Evolutionary conservation across 2,329 filamentous ascomycete species (phyloP).

Genomic region (Phoma sp.): DNA sequence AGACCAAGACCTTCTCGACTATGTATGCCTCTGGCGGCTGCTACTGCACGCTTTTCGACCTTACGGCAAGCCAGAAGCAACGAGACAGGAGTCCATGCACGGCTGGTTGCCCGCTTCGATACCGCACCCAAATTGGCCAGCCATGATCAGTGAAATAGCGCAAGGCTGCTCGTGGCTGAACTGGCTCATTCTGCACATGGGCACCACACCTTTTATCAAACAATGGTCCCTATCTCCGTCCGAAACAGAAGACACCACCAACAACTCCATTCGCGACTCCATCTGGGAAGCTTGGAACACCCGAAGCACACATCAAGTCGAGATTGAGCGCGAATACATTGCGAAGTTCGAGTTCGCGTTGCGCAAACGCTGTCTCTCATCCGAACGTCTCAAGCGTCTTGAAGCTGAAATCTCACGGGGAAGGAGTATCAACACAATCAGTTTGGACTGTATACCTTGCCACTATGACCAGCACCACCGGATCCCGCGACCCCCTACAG

Average conservation of each 20-base stretch:
- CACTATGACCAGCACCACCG: conserved; percentile 23
- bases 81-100: background rate
- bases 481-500: conserved; percentile 3
- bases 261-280: conserved; percentile 11
- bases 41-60: conserved; percentile 20
- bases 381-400: conserved; percentile 14
- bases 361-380: conserved; percentile 21
- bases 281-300: conserved; percentile 14
- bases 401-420: conserved; percentile 19
- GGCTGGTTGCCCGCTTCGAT: background rate
- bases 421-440: conserved; percentile 23
- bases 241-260: background rate
- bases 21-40: conserved; percentile 22
- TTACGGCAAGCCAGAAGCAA: conserved; percentile 13
- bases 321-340: conserved; percentile 24
- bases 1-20: conserved; percentile 21
- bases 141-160: conserved; percentile 19
- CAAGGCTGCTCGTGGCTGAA: conserved; percentile 31
- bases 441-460: conserved; percentile 29
- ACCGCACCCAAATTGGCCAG: conserved; percentile 12
- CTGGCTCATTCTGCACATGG: conserved; percentile 21
- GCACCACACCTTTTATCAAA: conserved; percentile 15
- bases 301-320: conserved; percentile 20
- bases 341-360: conserved; percentile 24
- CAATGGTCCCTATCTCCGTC: conserved; percentile 16